These are phyloP conservation scores for Zopfia rhizophila DNA, from an alignment of 2,329 filamentous ascomycete species.

Conservation along the genomic window DNA sequence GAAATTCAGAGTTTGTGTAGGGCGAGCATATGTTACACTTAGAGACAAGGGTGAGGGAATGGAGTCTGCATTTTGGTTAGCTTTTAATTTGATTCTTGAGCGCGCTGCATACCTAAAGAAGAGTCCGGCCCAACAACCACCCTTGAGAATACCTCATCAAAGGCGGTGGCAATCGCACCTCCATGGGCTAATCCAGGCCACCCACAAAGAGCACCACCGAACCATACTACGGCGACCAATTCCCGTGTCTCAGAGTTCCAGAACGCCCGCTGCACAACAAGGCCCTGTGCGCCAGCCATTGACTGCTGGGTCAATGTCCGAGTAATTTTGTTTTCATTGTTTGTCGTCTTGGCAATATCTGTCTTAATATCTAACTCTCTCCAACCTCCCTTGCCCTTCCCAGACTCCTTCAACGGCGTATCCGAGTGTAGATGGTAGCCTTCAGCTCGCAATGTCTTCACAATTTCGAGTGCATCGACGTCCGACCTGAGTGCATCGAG, in stretches of 20 bases:
- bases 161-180: constrained; percentile 72
- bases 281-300: constrained; percentile 52
- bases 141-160: constrained; percentile 76
- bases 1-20: constrained; percentile 68
- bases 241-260: constrained; percentile 68
- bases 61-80: constrained; percentile 29
- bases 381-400: constrained; percentile 32
- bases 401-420: constrained; percentile 28
- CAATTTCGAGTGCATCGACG: constrained; percentile 44
- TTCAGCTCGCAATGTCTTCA: constrained; percentile 42
- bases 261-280: constrained; percentile 70
- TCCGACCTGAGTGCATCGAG: constrained; percentile 37
- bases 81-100: constrained; percentile 4
- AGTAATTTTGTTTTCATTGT: constrained; percentile 26
- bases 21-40: constrained; percentile 69
- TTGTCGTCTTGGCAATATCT: constrained; percentile 14
- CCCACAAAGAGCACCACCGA: constrained; percentile 72
- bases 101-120: constrained; percentile 33
- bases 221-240: constrained; percentile 71
- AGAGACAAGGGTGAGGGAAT: constrained; percentile 49
- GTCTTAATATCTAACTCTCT: constrained; percentile 40
- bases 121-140: constrained; percentile 66
- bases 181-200: constrained; percentile 80
- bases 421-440: constrained; percentile 37
- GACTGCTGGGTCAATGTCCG: constrained; percentile 38